Conservation (phyloP, 192 early-diverging fungal genomes). For the Podila horticola region DNA sequence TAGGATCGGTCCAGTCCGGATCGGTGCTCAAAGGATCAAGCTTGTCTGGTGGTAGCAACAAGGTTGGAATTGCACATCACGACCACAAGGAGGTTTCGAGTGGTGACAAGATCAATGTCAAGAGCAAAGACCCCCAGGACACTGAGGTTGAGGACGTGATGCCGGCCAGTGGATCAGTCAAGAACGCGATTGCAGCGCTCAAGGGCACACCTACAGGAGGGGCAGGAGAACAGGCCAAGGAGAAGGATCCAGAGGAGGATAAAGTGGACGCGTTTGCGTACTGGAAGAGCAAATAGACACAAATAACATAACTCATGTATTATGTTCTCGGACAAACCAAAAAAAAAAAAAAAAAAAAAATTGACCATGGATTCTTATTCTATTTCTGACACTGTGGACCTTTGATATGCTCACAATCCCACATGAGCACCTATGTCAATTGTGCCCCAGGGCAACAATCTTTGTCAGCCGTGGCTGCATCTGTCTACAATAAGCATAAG, state of each 20-base stretch:
- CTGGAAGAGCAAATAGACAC: conserved; percentile 47
- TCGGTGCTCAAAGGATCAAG: background rate
- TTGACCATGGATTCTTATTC: too few species aligned
- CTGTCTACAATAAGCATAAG: too few species aligned
- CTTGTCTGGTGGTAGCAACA: background rate
- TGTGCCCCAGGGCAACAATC: too few species aligned
- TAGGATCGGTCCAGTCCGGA: conserved; percentile 12
- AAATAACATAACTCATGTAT: too few species aligned
- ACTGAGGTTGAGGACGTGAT: conserved; percentile 21
- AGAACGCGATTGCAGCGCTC: conserved; percentile 17
- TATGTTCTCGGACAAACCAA: too few species aligned
- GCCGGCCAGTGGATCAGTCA: conserved; percentile 18
- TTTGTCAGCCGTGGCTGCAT: too few species aligned
- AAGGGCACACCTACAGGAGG: conserved; percentile 5
- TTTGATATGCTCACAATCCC: too few species aligned
- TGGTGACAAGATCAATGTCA: background rate
- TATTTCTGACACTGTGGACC: too few species aligned
- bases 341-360: too few species aligned
- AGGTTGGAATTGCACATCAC: background rate
- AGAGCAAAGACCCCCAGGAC: background rate
- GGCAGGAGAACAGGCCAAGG: conserved; percentile 1
- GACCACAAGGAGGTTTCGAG: background rate
- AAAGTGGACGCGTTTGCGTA: conserved; percentile 53
- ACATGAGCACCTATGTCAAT: too few species aligned
- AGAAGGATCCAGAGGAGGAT: conserved; percentile 12